These are phyloP conservation scores for Hymenoscyphus salicellus DNA, from an alignment of 2,329 filamentous ascomycete species.

Conservation along the genomic window DNA sequence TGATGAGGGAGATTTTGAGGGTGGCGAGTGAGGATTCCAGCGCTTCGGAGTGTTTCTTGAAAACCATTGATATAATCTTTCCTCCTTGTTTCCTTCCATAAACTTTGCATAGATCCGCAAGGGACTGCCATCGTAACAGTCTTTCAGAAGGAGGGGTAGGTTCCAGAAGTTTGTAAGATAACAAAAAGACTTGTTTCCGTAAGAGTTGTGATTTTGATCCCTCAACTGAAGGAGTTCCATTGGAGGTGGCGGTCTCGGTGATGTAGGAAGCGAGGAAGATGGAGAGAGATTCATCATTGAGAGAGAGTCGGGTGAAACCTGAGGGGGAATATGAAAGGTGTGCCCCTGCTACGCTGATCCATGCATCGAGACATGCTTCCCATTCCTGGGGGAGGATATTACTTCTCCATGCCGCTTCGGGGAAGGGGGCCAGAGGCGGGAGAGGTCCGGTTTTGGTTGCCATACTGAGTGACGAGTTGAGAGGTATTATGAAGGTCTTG, in stretches of 20 bases:
- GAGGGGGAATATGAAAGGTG: constrained; percentile 58
- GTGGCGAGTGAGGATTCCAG: constrained; percentile 56
- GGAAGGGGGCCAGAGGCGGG: constrained; percentile 76
- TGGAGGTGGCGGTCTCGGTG: constrained; percentile 47
- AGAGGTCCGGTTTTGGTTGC: constrained; percentile 42
- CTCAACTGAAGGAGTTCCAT: constrained; percentile 16
- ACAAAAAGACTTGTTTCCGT: constrained; percentile 61
- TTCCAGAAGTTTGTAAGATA: constrained; percentile 57
- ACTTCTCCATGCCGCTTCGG: constrained; percentile 63
- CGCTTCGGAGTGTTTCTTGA: constrained; percentile 46
- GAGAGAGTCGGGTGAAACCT: constrained; percentile 51
- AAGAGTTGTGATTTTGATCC: constrained; percentile 46
- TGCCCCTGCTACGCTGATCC: constrained; percentile 64
- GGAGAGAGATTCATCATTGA: constrained; percentile 56
- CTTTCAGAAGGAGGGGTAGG: constrained; percentile 41
- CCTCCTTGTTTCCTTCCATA: constrained; percentile 63
- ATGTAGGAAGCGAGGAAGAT: constrained; percentile 68
- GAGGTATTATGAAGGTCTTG: neutral
- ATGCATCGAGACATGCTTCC: constrained; percentile 73
- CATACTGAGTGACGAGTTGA: constrained; percentile 34
- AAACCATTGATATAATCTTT: constrained; percentile 50
- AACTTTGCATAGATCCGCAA: constrained; percentile 64
- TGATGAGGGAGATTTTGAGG: constrained; percentile 61
- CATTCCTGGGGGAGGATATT: constrained; percentile 69
- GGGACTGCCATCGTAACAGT: constrained; percentile 63